Evolutionary conservation across 345 rosid genomes (phyloP), one percentile per base, ranked within the genome.

Genomic region (Euphorbia peplus): DNA sequence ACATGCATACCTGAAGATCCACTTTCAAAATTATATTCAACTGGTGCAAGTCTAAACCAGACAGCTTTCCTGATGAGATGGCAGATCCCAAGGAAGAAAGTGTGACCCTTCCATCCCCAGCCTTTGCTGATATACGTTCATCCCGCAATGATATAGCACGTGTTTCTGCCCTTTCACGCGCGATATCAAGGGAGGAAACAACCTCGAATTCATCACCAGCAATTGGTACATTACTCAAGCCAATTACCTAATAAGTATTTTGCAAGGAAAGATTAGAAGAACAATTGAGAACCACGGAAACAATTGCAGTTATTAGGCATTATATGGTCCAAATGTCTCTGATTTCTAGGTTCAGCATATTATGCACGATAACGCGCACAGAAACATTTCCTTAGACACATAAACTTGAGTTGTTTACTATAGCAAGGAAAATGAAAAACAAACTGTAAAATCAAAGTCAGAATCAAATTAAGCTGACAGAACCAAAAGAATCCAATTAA

Each of bases 131-230:
- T 80, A 91, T 87, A 50, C 90, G 93, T 65, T 91, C 93, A 73
- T 88, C 70, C 56, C 96, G 80, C 79, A 95, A 76, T 69, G 85
- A 65, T 75, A 76, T 82, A 0, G 90, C 96, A 74, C 92, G 71
- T 42, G 83, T 75, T 75, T 91, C 95, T 52, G 99, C 97, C 82
- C 68, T 87, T 79, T 86, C 90, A 67, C 97, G 95, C 24, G 99
- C 99, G 71, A 82, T 69, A 79, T 95, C 95, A 68, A 95, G 91
- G 66, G 93, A 87, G 42, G 73, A 79, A 75, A 86, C 87, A 44
- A 90, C 93, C 83, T 91, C 95, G 77, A 95, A 95, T 68, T 84
- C 99, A 74, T 95, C 97, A 67, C 97, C 99, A 67, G 99, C 99
- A 67, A 77, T 67, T 15, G 95, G 90, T 63, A 95, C 99, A 61